Conservation (phyloP, 257 asterid genomes). For the Penstemon eatonii region DNA sequence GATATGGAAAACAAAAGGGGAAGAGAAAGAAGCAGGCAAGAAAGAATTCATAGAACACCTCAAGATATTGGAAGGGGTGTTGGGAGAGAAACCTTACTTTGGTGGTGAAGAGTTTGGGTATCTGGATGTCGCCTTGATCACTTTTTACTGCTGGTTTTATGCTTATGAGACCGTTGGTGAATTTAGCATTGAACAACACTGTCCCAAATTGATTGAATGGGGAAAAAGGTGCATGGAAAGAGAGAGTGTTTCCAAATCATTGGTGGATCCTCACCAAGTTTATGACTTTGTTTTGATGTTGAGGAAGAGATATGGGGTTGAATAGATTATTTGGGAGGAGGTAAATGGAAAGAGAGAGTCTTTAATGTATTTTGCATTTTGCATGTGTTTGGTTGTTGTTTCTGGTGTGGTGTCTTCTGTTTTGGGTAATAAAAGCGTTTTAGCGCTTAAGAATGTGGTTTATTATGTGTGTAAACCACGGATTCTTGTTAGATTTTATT, state of each 20-base stretch:
- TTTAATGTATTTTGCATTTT: no score
- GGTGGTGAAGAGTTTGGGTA: constrained; percentile 38
- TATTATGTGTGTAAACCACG: no score
- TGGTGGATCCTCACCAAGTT: constrained; percentile 33
- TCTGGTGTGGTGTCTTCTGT: no score
- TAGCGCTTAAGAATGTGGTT: no score
- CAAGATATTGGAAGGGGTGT: constrained; percentile 30
- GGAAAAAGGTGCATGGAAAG: constrained; percentile 27
- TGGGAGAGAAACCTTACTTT: constrained; percentile 35
- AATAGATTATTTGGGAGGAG: not conserved
- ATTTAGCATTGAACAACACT: constrained; percentile 31
- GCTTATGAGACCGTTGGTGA: constrained; percentile 32
- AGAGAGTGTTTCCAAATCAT: constrained; percentile 33
- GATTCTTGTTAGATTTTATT: no score
- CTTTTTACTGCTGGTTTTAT: constrained; percentile 12
- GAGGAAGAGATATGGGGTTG: constrained; percentile 27
- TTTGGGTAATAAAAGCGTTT: no score
- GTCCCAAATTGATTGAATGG: constrained; percentile 36
- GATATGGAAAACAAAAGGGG: constrained; percentile 33
- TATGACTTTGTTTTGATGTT: constrained; percentile 26
- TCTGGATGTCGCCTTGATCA: constrained; percentile 28
- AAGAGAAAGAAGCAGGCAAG: constrained; percentile 28
- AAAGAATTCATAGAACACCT: not conserved
- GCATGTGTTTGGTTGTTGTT: no score
- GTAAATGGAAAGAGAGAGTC: no score